Evolutionary conservation across 1,284 basidiomycete genomes (phyloP).

Genomic region (Puccinia novopanici): DNA sequence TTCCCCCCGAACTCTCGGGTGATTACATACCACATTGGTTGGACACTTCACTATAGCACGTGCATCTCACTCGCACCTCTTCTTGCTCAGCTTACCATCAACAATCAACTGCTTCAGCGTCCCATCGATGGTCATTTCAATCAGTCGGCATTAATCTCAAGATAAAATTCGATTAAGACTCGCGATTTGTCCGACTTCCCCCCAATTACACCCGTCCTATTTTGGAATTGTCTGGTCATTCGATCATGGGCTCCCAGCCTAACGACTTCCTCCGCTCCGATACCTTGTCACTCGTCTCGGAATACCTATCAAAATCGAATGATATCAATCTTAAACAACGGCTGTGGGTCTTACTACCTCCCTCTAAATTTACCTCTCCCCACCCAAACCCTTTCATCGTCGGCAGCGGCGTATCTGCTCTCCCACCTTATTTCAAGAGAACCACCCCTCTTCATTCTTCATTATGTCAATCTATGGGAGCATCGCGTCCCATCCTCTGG

Average conservation of each 20-base stretch:
- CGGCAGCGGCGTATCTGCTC: neutral
- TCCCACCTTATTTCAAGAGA: neutral
- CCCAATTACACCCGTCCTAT: no score
- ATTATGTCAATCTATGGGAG: neutral
- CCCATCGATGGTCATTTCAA: no score
- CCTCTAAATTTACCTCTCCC: neutral
- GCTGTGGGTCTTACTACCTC: slow-evolving; percentile 22
- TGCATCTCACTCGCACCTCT: no score
- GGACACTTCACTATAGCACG: no score
- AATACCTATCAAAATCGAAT: slow-evolving; percentile 1
- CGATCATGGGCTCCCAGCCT: slow-evolving; percentile 11
- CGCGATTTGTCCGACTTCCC: no score
- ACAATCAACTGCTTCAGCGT: no score
- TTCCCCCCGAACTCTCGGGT: no score
- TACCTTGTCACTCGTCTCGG: slow-evolving; percentile 1
- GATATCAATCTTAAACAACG: slow-evolving; percentile 22
- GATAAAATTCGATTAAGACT: no score
- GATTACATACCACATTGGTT: no score
- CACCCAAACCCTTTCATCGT: neutral
- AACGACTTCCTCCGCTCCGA: slow-evolving; percentile 2
- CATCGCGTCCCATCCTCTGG: neutral
- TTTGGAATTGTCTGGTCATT: neutral
- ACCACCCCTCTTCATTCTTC: neutral
- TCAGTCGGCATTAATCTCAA: no score
- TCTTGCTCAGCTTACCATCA: no score